Conservation (phyloP, 371 early-diverging fungal genomes). For the Dichotomocladium elegans region DNA sequence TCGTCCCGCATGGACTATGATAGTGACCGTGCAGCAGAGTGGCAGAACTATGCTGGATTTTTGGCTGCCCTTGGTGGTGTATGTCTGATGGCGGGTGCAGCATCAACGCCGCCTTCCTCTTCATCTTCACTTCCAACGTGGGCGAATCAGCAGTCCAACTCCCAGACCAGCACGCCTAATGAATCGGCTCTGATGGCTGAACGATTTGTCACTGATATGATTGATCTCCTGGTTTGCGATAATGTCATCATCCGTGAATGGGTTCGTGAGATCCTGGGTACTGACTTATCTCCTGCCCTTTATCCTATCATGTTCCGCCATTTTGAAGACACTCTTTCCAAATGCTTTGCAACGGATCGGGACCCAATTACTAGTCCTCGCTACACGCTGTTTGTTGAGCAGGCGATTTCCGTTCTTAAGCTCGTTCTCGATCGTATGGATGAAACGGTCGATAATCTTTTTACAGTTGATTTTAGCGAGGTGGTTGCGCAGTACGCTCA, state of each 20-base stretch:
- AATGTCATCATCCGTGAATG: slow-evolving; percentile 87
- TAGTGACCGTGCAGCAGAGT: slow-evolving; percentile 48
- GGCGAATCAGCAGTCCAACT: slow-evolving; percentile 13
- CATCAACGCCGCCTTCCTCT: slow-evolving; percentile 27
- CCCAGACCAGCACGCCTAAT: slow-evolving; percentile 33
- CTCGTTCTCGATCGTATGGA: slow-evolving; percentile 81
- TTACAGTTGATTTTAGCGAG: slow-evolving; percentile 78
- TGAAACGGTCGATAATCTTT: slow-evolving; percentile 60
- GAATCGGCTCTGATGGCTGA: slow-evolving; percentile 68
- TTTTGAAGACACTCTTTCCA: slow-evolving; percentile 67
- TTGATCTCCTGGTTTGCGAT: slow-evolving; percentile 81
- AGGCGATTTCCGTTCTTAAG: slow-evolving; percentile 83
- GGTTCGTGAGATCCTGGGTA: slow-evolving; percentile 84
- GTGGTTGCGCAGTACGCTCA: slow-evolving; percentile 74
- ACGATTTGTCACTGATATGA: slow-evolving; percentile 81
- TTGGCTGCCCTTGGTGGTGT: slow-evolving; percentile 67
- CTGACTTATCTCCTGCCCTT: slow-evolving; percentile 79
- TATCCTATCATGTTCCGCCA: slow-evolving; percentile 85
- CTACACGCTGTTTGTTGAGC: slow-evolving; percentile 86
- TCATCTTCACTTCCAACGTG: slow-evolving; percentile 4
- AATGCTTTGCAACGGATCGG: slow-evolving; percentile 75
- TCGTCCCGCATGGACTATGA: slow-evolving; percentile 23
- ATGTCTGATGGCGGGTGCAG: slow-evolving; percentile 49
- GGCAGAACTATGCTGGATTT: slow-evolving; percentile 73
- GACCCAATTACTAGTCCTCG: slow-evolving; percentile 75